Evolutionary conservation across 2,329 filamentous ascomycete genomes (phyloP).

Genomic region (Pseudocercospora pini-densiflorae): DNA sequence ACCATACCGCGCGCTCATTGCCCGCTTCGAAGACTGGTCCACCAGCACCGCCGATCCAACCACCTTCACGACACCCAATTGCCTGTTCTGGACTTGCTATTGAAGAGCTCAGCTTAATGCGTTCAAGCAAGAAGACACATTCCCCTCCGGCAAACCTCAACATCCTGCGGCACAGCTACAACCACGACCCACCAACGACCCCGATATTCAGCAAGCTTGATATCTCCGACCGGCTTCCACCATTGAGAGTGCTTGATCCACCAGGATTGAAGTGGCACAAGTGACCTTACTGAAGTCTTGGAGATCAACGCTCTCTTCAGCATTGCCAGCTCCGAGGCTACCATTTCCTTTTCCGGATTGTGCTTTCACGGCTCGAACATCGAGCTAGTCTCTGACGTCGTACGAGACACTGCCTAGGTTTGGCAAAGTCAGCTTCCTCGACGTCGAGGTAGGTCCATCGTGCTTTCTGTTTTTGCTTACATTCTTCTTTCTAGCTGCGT

Average conservation of each 20-base stretch:
- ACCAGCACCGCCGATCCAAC: background rate
- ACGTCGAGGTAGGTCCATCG: background rate
- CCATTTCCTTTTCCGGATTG: background rate
- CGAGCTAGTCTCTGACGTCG: background rate
- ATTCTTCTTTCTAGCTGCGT: background rate
- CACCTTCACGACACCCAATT: background rate
- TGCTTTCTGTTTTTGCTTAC: background rate
- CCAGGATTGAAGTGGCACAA: slow-evolving; percentile 1
- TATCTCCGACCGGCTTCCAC: slow-evolving; percentile 39
- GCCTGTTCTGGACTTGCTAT: background rate
- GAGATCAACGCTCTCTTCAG: background rate
- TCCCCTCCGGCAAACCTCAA: background rate
- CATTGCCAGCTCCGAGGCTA: background rate
- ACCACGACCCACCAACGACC: slow-evolving; percentile 44
- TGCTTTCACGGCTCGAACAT: background rate
- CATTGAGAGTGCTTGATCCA: background rate
- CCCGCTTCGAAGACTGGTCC: background rate
- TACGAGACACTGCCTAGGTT: background rate
- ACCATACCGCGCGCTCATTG: background rate
- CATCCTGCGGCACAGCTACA: slow-evolving; percentile 38
- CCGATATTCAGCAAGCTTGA: slow-evolving; percentile 44
- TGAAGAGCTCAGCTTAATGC: slow-evolving; percentile 4
- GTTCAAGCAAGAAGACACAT: background rate
- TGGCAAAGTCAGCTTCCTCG: background rate
- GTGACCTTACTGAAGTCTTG: background rate